Percentiles rank a stretch among this genome's conserved stretches.
Conservation (phyloP, 352 stramenopile genomes). For the Globisporangium spinosum region DNA sequence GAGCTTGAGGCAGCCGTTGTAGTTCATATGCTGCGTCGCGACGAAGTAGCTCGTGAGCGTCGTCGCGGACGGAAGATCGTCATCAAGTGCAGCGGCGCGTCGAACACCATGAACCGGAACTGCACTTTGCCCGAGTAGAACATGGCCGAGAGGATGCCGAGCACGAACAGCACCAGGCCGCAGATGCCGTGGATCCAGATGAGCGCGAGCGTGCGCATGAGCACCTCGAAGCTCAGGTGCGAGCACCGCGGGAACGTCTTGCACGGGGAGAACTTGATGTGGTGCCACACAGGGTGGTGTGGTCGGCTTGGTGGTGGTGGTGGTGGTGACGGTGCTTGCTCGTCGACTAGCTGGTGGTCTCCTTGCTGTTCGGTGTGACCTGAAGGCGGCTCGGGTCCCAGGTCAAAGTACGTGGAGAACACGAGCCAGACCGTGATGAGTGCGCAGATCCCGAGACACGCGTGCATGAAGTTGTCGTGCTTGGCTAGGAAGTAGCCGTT, state of each 20-base stretch:
- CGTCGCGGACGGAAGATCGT: slow-evolving; percentile 57
- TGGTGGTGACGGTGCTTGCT: neutral
- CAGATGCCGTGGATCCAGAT: slow-evolving; percentile 70
- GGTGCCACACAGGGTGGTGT: slow-evolving; percentile 42
- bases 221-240: slow-evolving; percentile 64
- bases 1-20: slow-evolving; percentile 53
- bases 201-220: slow-evolving; percentile 62
- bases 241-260: slow-evolving; percentile 57
- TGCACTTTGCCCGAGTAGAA: slow-evolving; percentile 43
- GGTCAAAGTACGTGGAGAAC: slow-evolving; percentile 63
- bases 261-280: slow-evolving; percentile 61
- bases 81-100: slow-evolving; percentile 57
- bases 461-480: slow-evolving; percentile 42
- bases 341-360: neutral
- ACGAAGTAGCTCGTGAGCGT: slow-evolving; percentile 53
- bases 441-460: slow-evolving; percentile 45
- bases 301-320: neutral
- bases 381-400: slow-evolving; percentile 19
- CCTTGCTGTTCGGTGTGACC: neutral
- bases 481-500: slow-evolving; percentile 55
- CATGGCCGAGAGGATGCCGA: slow-evolving; percentile 43
- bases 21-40: slow-evolving; percentile 56
- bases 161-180: slow-evolving; percentile 42
- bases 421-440: slow-evolving; percentile 65
- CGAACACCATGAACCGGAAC: slow-evolving; percentile 45